Base-by-base conservation (phyloP, 352 stramenopile species). In the Aphanomyces astaci region DNA sequence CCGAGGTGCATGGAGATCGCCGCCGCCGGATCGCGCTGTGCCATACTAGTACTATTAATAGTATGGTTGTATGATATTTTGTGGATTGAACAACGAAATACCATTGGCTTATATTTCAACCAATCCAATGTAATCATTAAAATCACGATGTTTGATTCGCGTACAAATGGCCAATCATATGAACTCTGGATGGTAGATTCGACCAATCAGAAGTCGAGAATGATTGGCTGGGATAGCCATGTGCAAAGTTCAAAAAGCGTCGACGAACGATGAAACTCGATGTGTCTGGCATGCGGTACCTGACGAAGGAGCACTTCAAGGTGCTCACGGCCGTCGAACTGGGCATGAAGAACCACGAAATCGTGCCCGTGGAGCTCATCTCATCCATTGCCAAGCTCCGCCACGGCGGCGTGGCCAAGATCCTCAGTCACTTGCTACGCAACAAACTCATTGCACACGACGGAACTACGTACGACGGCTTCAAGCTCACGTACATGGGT, bases 381-480 rank as follows among this genome's bases (percentile, higher is more conserved):
- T 76, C 87, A 31, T 96, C 83, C 68, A 97, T 99, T 71, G 95
- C 97, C 71, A 98, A 97, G 73, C 82, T 99, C 53, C 88, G 97
- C 22, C 96, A 99, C 79, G 97, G 98, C 64, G 97, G 98, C 33
- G 90, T 98, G 31, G 84, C 98, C 71, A 99, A 99, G 80, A 97
- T 99, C 68, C 78, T 99, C 25, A 97, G 84, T 46, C 89, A 94
- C 57, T 73, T 99, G 52, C 79, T 99, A 55, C 82, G 96, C 51
- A 98, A 99, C 83, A 99, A 99, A 78, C 84, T 99, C 40, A 86
- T 99, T 25, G 92, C 92, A 30, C 97, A 99, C 76, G 96, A 99
- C 73, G 85, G 96, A 66, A 94, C 94, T 53, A 96, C 92, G 51
- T 99, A 99, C 78, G 95, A 99, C 72, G 95, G 94, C 36, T 98